Evolutionary conservation across 179 eudicot species (phyloP), one percentile per base, ranked within the genome.

Genomic region (Nepenthes alata): DNA sequence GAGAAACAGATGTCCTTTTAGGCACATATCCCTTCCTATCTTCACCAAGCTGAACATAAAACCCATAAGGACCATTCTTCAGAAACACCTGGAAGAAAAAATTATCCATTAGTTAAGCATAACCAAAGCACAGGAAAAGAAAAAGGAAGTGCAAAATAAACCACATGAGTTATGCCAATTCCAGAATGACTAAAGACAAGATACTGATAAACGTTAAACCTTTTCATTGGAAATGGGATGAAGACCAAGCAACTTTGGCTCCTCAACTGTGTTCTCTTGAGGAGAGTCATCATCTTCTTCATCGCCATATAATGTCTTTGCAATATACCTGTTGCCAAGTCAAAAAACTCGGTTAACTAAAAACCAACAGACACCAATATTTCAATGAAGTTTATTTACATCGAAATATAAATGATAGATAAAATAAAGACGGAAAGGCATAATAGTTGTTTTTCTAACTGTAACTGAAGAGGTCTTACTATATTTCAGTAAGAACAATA

Each of bases 31-130:
- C 97, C 73, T 82, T 83, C 60, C 82, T 82, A 74, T 90, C 95
- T 70, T 87, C 96, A 69, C 99, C 97, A 63, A 94, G 95, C 80
- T 94, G 99, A 61, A 90, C 77, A 79, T 94, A 94, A 72, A 61
- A 59, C 67, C 99, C 99, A 65, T 80, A 94, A 60, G 99, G 99
- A 45, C 99, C 99, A 60, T 64, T 70, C 81, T 94, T 94, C 69
- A 90, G 69, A 54, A 87, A 77, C 71, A 94, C 70, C 99, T 94
- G 79, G 51, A 58, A 55, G 36, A 36, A 55, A 44, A 35, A 67
- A 6, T 55, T 34, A 7, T 41, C 25, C 37, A 15, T 66, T 45
- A 10, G 47, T 37, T 57, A 12, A 11, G 5, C 3, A 4, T n/a
- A 8, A 36, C 13, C 44, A 58, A 37, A 38, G 16, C 14, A 8